Evolutionary conservation across 2,329 filamentous ascomycete species (phyloP), one percentile per base, ranked within the genome.

Genomic region (Berkeleyomyces basicola): DNA sequence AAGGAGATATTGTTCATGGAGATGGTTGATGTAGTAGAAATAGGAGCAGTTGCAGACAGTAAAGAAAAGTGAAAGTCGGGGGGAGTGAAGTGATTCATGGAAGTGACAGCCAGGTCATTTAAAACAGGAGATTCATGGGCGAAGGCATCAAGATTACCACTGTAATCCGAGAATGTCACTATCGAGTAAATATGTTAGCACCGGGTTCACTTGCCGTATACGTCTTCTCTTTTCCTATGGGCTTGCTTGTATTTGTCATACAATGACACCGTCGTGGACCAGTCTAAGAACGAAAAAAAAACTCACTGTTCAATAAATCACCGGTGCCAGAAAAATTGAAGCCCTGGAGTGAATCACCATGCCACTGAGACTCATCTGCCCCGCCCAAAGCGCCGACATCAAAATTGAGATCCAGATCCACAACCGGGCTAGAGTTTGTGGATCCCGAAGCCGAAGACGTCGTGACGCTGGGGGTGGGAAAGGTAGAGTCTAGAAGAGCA

Each of bases 221-320:
- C 23, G 23, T 23, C 23, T 23, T 23, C 23, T 23, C 23, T 23
- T 23, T 23, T 23, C 23, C 23, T 23, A 23, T 23, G 23, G 23
- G 23, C 23, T 23, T 23, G 23, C 23, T 23, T 23, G 23, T 23
- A 23, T 23, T 14, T 36, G 49, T 37, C 49, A 53, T 23, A 43
- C 11, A 5, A 43, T 23, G 57, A 43, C 57, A 16, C 40, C 23
- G 40, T n/a, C 42, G 39, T 11, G 46, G 3, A 39, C 33, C 6
- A 33, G 57, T n/a, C 11, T 7, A 16, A 46, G 14, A 23, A 11
- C 6, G 23, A 3, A 2, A 1, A 9, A 46, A 51, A 36, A 31
- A 64, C 63, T 58, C 39, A 64, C 63, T 31, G 47, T 61, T 55
- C 42, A 64, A 23, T 39, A 64, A 33, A 49, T 63, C 42, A n/a